These are phyloP conservation scores for Lentinula edodes DNA, from an alignment of 768 basidiomycete genomes.

Conservation along the genomic window DNA sequence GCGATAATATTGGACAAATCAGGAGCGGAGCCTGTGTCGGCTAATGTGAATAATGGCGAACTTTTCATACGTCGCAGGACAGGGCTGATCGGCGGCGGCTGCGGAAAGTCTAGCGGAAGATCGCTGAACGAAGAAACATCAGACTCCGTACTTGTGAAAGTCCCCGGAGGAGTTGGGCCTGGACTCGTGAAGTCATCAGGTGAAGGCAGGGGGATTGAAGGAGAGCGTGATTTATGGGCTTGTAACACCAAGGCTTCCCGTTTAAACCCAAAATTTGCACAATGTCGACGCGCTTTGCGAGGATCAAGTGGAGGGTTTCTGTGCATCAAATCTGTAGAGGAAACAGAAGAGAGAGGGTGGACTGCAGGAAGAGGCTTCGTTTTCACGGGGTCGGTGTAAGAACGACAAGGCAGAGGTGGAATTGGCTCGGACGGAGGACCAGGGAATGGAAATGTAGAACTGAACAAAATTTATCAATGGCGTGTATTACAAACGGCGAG, in stretches of 20 bases:
- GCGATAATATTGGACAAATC: constrained; percentile 9
- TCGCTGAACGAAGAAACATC: constrained; percentile 31
- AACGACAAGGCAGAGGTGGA: constrained; percentile 1
- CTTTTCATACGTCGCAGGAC: constrained; percentile 38
- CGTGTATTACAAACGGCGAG: background rate
- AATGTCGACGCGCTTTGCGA: constrained; percentile 24
- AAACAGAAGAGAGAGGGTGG: background rate
- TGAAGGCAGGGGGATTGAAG: constrained; percentile 8
- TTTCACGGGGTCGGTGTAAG: background rate
- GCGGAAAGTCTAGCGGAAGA: constrained; percentile 31
- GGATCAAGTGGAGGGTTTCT: constrained; percentile 21
- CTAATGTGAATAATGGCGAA: constrained; percentile 32
- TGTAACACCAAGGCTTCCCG: constrained; percentile 6
- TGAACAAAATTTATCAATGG: background rate
- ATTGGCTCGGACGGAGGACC: constrained; percentile 5
- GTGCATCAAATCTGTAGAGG: background rate
- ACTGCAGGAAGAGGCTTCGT: background rate
- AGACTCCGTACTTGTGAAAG: constrained; percentile 24
- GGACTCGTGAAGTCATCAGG: constrained; percentile 15
- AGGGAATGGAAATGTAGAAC: background rate
- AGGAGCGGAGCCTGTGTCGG: constrained; percentile 20
- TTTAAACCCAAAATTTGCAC: constrained; percentile 25
- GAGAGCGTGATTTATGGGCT: background rate
- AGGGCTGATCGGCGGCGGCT: constrained; percentile 37
- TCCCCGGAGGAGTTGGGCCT: constrained; percentile 22